Conservation (phyloP, 352 stramenopile species). For the Globisporangium irregulare region DNA sequence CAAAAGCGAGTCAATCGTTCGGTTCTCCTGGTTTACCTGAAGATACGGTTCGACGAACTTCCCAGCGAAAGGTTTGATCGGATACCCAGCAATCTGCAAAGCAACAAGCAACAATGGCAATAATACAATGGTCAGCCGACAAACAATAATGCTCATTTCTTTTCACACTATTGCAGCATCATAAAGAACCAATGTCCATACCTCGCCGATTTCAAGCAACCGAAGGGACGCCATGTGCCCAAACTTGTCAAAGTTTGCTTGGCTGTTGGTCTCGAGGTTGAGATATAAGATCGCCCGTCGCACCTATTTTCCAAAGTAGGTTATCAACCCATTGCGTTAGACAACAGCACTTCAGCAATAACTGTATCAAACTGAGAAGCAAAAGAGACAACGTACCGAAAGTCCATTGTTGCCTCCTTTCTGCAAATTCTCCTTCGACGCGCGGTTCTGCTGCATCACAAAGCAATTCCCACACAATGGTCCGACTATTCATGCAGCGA, state of each 20-base stretch:
- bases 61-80: constrained; percentile 76
- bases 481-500: constrained; percentile 27
- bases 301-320: constrained; percentile 27
- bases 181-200: constrained; percentile 4
- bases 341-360: not conserved
- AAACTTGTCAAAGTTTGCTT: constrained; percentile 73
- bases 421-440: constrained; percentile 65
- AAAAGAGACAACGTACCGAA: constrained; percentile 31
- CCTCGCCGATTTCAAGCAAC: constrained; percentile 62
- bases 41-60: constrained; percentile 74
- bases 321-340: not conserved
- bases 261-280: constrained; percentile 66
- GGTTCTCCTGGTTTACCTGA: constrained; percentile 27
- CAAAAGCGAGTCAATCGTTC: not conserved
- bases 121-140: not conserved
- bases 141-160: not conserved
- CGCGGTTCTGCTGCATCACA: constrained; percentile 65
- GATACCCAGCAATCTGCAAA: constrained; percentile 64
- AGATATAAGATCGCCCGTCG: constrained; percentile 66
- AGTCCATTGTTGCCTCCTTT: constrained; percentile 53
- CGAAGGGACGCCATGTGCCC: constrained; percentile 70
- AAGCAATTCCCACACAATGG: constrained; percentile 73
- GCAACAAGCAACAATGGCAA: constrained; percentile 3
- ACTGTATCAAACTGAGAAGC: not conserved
- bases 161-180: not conserved